These are phyloP conservation scores for Pezicula carpinea DNA, from an alignment of 2,329 filamentous ascomycete genomes.

Conservation along the genomic window DNA sequence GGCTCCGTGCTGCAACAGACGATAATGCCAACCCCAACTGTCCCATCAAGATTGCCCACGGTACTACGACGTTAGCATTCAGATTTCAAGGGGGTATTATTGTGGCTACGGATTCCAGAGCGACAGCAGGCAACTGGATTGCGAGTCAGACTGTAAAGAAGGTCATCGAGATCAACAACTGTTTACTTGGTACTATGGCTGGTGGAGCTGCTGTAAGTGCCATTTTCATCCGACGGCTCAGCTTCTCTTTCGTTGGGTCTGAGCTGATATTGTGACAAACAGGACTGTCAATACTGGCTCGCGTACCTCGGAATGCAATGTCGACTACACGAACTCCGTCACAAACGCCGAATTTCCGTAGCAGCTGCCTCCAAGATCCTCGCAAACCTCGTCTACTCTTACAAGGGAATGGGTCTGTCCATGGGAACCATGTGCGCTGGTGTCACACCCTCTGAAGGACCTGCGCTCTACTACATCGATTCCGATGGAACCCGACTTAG, in stretches of 20 bases:
- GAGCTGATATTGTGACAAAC: no score
- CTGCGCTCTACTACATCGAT: conserved; percentile 98
- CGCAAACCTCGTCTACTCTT: conserved; percentile 94
- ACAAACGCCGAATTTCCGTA: conserved; percentile 98
- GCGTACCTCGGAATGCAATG: conserved; percentile 99
- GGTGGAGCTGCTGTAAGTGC: conserved; percentile 80
- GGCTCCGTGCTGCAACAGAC: conserved; percentile 95
- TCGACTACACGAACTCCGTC: conserved; percentile 95
- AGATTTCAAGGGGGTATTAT: conserved; percentile 98
- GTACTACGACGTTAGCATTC: conserved; percentile 96
- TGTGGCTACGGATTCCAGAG: conserved; percentile 94
- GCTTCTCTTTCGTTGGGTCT: conserved; percentile 2
- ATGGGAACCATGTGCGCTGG: conserved; percentile 99
- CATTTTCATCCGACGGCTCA: neutral
- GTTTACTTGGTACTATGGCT: conserved; percentile 94
- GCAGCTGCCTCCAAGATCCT: conserved; percentile 97
- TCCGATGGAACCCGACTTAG: conserved; percentile 88
- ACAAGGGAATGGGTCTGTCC: conserved; percentile 97
- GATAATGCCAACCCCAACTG: conserved; percentile 95
- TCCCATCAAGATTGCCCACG: conserved; percentile 99
- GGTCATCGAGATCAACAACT: conserved; percentile 97
- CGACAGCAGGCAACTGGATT: conserved; percentile 98
- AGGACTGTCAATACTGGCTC: conserved; percentile 99
- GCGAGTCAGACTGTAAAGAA: conserved; percentile 99
- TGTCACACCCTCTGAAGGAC: conserved; percentile 91